Conservation (phyloP, 2,329 filamentous ascomycete genomes). For the Elsinoe batatas region DNA sequence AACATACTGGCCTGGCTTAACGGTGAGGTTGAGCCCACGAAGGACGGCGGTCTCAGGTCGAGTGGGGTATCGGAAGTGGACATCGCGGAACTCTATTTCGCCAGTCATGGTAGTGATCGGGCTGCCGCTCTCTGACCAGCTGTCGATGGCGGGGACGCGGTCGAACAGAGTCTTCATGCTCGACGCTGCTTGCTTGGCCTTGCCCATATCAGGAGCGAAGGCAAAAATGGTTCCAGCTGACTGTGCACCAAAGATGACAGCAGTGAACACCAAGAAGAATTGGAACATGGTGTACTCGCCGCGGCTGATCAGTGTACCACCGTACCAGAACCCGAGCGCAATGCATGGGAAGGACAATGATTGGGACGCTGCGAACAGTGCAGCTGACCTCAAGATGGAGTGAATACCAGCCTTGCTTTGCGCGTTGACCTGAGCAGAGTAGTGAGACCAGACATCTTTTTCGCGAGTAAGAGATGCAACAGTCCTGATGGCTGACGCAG, state of each 20-base stretch:
- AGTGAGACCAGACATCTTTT: conserved; percentile 63
- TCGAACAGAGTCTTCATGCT: conserved; percentile 79
- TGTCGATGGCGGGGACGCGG: conserved; percentile 69
- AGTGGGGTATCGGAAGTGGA: conserved; percentile 91
- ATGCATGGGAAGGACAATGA: conserved; percentile 74
- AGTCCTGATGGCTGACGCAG: conserved; percentile 85
- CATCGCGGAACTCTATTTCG: conserved; percentile 76
- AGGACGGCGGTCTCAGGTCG: conserved; percentile 87
- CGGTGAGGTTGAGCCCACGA: conserved; percentile 64
- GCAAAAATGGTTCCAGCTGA: conserved; percentile 83
- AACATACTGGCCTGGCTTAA: conserved; percentile 71
- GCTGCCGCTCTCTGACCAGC: conserved; percentile 63
- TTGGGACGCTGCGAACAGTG: conserved; percentile 75
- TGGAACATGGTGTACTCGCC: conserved; percentile 68
- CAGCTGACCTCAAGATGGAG: conserved; percentile 66
- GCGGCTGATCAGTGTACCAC: conserved; percentile 62
- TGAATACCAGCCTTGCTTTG: conserved; percentile 60
- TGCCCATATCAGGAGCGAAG: conserved; percentile 86
- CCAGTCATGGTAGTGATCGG: conserved; percentile 58
- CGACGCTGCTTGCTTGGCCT: conserved; percentile 74
- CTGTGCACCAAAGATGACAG: conserved; percentile 84
- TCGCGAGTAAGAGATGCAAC: conserved; percentile 87
- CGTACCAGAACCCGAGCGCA: conserved; percentile 89
- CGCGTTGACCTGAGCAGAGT: conserved; percentile 53
- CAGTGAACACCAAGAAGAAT: conserved; percentile 85